Base-by-base conservation (phyloP, 225 moss, liverwort and hornwort genomes). In the Antitrichia curtipendula region DNA sequence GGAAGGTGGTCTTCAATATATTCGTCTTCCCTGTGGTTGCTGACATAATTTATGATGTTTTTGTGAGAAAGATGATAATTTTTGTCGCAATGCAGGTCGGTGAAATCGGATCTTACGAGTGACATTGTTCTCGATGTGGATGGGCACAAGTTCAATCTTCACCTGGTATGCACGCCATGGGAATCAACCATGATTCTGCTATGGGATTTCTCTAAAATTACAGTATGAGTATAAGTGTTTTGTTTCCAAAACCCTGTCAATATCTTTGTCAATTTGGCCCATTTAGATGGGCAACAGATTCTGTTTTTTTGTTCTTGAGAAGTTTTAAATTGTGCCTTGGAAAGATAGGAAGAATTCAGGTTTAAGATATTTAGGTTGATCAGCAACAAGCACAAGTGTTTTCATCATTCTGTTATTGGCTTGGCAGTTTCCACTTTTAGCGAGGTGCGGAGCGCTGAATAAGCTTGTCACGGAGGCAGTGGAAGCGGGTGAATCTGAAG, bases 391-490 rank as follows among this genome's bases (percentile, higher is more conserved):
- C n/a, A 45, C 78, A 58, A 76, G 28, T 68, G 40, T 68, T 41
- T 68, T 76, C 16, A 56, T 56, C 17, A 24, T 76, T 78, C 47
- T 84, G 63, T 68, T 81, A 27, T 60, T 69, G 85, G 36, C 53
- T 78, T 82, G 89, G 62, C 91, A 97, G 95, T 97, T 97, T 87
- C 97, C 97, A 49, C 92, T 97, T 41, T 68, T 96, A 85, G 95
- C 92, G 80, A 94, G 90, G 88, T 95, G 97, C 43, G 93, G 92
- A 74, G 94, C 88, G 45, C 90, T 97, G 68, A 92, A 94, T 78
- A 97, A 95, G 81, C 89, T 97, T 29, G 91, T 97, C 68, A 88
- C 90, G 34, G 91, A 95, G 83, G 95, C 95, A 43, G 92, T 94
- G n/a, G 92, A 92, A 84, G 87, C 82, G 61, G 91, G 88, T 80